Evolutionary conservation across 306 rosid genomes (phyloP).

Genomic region (Castanea mollissima): DNA sequence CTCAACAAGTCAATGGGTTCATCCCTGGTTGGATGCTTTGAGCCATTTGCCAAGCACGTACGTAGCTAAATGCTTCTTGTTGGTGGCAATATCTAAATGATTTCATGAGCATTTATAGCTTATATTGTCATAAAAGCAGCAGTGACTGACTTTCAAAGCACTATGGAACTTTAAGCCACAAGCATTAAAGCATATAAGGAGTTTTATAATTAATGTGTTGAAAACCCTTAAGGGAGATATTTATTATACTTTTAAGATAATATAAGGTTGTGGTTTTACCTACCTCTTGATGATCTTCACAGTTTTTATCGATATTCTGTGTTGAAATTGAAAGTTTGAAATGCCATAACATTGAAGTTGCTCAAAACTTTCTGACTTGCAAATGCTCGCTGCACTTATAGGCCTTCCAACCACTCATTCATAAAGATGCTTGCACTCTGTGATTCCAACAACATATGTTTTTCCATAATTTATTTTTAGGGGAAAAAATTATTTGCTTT

Average conservation of each 20-base stretch:
- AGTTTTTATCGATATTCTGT: background rate
- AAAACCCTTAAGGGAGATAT: conserved; percentile 14
- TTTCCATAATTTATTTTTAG: no score
- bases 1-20: conserved; percentile 50
- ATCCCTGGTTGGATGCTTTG: conserved; percentile 66
- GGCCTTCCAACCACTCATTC: background rate
- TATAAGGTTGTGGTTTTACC: conserved; percentile 1
- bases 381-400: background rate
- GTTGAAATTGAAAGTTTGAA: background rate
- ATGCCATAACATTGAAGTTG: background rate
- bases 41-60: background rate
- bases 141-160: conserved; percentile 36
- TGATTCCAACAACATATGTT: no score
- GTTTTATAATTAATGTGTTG: conserved; percentile 21
- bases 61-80: conserved; percentile 7
- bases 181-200: conserved; percentile 28
- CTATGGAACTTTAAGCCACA: conserved; percentile 36
- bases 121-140: conserved; percentile 33
- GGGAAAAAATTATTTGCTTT: no score
- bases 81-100: conserved; percentile 33
- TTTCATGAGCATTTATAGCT: conserved; percentile 28
- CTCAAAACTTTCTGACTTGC: background rate
- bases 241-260: background rate
- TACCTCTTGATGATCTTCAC: background rate
- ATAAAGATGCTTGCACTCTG: background rate